A percentile compares a stretch with the other conserved stretches of the same genome.
Conservation (phyloP, 2,329 filamentous ascomycete species). For the Claviceps sp. region DNA sequence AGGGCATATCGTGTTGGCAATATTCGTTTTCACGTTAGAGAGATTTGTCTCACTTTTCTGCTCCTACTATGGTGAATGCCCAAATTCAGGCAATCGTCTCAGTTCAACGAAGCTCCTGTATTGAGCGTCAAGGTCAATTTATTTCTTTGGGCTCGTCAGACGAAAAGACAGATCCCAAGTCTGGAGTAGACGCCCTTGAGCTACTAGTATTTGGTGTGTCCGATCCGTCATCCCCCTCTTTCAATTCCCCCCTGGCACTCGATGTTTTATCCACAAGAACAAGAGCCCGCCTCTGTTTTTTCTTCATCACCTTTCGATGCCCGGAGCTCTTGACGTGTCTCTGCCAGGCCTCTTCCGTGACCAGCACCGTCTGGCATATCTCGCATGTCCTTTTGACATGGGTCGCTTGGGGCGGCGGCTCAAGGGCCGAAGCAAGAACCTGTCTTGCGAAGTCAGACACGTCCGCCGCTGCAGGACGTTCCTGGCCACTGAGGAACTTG, state of each 20-base stretch:
- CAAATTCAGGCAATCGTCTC: too few relatives aligned
- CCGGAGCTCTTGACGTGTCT: conserved; percentile 24
- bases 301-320: conserved; percentile 21
- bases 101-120: too few relatives aligned
- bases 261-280: conserved; percentile 16
- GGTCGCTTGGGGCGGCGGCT: conserved; percentile 36
- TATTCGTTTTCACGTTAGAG: too few relatives aligned
- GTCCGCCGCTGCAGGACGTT: conserved; percentile 36
- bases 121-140: too few relatives aligned
- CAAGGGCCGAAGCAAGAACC: conserved; percentile 38
- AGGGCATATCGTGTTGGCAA: too few relatives aligned
- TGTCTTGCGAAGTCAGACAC: conserved; percentile 35
- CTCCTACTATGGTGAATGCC: too few relatives aligned
- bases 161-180: conserved; percentile 16
- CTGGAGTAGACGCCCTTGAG: conserved; percentile 12
- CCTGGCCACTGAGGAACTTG: conserved; percentile 46
- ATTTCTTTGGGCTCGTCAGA: conserved; percentile 5
- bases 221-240: neutral
- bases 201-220: neutral
- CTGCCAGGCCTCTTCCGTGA: conserved; percentile 38
- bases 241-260: neutral
- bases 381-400: conserved; percentile 54
- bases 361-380: conserved; percentile 50
- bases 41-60: too few relatives aligned
- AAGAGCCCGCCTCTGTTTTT: conserved; percentile 24